Evolutionary conservation across 352 stramenopile species (phyloP).

Genomic region (Globisporangium emineosum): DNA sequence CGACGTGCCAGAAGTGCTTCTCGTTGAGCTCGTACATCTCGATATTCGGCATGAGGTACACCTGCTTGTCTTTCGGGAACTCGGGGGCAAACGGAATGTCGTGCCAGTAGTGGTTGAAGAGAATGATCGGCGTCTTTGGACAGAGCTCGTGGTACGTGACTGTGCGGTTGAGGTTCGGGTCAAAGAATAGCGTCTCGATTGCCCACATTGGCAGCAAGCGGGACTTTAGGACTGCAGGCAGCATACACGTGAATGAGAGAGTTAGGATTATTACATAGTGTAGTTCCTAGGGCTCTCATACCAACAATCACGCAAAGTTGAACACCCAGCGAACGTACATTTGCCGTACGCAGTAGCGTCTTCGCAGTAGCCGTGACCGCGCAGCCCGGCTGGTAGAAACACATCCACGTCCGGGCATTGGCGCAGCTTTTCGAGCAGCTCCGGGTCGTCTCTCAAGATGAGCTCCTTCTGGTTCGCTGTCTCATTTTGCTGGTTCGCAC

Average conservation of each 20-base stretch:
- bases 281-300: no score
- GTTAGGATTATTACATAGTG: no score
- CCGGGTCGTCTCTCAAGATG: constrained; percentile 11
- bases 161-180: constrained; percentile 18
- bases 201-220: constrained; percentile 3
- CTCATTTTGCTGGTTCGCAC: constrained; percentile 1
- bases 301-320: no score
- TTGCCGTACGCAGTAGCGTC: constrained; percentile 39
- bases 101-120: constrained; percentile 64
- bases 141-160: constrained; percentile 57
- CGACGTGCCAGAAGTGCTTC: constrained; percentile 33
- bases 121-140: constrained; percentile 39
- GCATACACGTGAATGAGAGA: not conserved
- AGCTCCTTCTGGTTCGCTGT: constrained; percentile 3
- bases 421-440: constrained; percentile 23
- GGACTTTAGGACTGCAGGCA: not conserved
- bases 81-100: constrained; percentile 18
- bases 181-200: constrained; percentile 24
- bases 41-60: constrained; percentile 52
- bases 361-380: constrained; percentile 42
- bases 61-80: constrained; percentile 35
- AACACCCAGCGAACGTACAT: constrained; percentile 25
- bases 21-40: constrained; percentile 55
- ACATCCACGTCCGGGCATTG: constrained; percentile 37
- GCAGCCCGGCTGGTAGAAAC: constrained; percentile 21